These are phyloP conservation scores for Castanea sativa DNA, from an alignment of 306 rosid genomes.

Conservation along the genomic window DNA sequence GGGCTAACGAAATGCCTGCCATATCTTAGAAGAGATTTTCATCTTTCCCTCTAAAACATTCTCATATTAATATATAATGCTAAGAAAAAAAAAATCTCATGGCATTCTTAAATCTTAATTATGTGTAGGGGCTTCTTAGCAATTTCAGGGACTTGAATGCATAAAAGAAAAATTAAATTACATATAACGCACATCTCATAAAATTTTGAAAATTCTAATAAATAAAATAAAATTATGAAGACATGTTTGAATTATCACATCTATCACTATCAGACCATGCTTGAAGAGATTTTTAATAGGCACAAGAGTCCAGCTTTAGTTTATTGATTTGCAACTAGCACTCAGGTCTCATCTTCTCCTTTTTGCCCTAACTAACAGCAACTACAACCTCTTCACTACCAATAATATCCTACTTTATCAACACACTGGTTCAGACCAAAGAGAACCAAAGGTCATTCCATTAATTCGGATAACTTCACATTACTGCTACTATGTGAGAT, in stretches of 20 bases:
- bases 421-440: not conserved
- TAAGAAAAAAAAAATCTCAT: too few species aligned
- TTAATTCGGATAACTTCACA: conserved; percentile 7
- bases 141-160: not conserved
- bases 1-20: too few species aligned
- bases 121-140: not conserved
- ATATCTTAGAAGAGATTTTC: too few species aligned
- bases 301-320: not conserved
- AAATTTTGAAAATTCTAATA: not conserved
- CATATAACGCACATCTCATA: not conserved
- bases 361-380: not conserved
- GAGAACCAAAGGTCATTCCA: not conserved
- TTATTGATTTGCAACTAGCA: not conserved
- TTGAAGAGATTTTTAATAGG: not conserved
- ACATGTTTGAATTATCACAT: not conserved
- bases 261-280: not conserved
- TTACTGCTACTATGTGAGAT: conserved; percentile 17
- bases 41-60: too few species aligned
- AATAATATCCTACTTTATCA: not conserved
- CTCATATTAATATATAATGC: too few species aligned
- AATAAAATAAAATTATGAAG: not conserved
- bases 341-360: not conserved
- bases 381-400: not conserved
- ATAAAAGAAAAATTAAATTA: not conserved
- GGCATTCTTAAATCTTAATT: too few species aligned